Evolutionary conservation across 2,329 filamentous ascomycete species (phyloP).

Genomic region (Chaetomium sp.): DNA sequence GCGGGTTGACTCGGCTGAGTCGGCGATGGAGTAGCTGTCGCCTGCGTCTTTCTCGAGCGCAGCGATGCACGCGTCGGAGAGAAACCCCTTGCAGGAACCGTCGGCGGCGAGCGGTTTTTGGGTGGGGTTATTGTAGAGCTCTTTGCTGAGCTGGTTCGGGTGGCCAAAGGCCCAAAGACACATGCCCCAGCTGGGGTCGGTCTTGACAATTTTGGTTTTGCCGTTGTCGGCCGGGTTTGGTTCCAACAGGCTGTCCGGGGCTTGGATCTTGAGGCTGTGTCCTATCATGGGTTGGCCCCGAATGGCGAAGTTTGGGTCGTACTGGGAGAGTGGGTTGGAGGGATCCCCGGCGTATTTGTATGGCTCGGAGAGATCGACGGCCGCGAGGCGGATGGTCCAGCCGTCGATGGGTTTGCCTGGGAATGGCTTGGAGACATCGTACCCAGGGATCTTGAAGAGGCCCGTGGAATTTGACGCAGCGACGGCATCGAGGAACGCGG

Average conservation of each 20-base stretch:
- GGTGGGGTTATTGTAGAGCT: slow-evolving; percentile 10
- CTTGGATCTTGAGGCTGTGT: slow-evolving; percentile 7
- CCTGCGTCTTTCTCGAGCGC: slow-evolving; percentile 6
- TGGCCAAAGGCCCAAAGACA: slow-evolving; percentile 10
- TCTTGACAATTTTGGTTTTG: slow-evolving; percentile 7
- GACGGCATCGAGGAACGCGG: slow-evolving; percentile 2
- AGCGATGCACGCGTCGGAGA: slow-evolving; percentile 12
- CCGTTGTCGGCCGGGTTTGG: not conserved
- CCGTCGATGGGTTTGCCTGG: slow-evolving; percentile 10
- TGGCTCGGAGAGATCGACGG: slow-evolving; percentile 5
- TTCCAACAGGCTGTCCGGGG: slow-evolving; percentile 4
- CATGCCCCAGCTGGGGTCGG: slow-evolving; percentile 16
- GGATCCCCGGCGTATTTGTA: too few species aligned
- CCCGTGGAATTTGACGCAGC: slow-evolving; percentile 10
- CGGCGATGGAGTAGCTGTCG: not conserved
- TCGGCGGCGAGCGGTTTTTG: slow-evolving; percentile 11
- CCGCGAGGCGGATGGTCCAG: slow-evolving; percentile 11
- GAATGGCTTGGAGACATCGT: slow-evolving; percentile 14
- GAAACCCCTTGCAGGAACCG: slow-evolving; percentile 14
- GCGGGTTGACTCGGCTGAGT: not conserved
- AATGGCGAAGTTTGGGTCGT: not conserved
- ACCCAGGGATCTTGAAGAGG: slow-evolving; percentile 9
- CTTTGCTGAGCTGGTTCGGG: not conserved
- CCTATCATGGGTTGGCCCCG: slow-evolving; percentile 2
- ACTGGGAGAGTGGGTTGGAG: not conserved